Conservation (phyloP, 768 basidiomycete species). For the Boletus edulis region DNA sequence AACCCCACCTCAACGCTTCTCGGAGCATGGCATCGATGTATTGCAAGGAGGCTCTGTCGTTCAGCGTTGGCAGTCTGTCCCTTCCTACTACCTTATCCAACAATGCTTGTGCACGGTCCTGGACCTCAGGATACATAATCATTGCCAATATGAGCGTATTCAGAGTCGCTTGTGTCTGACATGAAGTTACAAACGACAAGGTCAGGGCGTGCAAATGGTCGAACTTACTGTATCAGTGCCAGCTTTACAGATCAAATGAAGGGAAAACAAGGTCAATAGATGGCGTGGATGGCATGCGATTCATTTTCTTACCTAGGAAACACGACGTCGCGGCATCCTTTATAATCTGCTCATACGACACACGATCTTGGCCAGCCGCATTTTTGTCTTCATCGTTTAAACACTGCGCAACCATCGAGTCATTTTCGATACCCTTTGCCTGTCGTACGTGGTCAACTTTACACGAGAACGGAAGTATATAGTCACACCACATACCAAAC, state of each 20-base stretch:
- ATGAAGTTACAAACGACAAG: neutral
- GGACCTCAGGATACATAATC: slow-evolving; percentile 22
- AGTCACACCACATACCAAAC: slow-evolving; percentile 8
- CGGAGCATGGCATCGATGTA: slow-evolving; percentile 23
- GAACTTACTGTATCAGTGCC: slow-evolving; percentile 15
- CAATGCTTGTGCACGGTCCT: slow-evolving; percentile 17
- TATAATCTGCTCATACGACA: slow-evolving; percentile 16
- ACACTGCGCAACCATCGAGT: slow-evolving; percentile 23
- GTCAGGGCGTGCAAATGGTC: neutral
- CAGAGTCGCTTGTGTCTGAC: slow-evolving; percentile 15
- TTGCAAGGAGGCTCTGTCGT: slow-evolving; percentile 16
- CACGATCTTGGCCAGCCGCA: neutral
- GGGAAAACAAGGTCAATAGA: neutral
- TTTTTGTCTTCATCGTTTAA: slow-evolving; percentile 7
- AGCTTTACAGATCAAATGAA: slow-evolving; percentile 2
- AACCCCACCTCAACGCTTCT: slow-evolving; percentile 23
- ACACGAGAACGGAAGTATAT: neutral
- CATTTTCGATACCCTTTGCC: slow-evolving; percentile 19
- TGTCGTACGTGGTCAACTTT: neutral
- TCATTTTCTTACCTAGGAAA: slow-evolving; percentile 19
- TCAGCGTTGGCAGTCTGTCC: slow-evolving; percentile 14
- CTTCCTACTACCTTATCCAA: slow-evolving; percentile 20
- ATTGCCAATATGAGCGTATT: slow-evolving; percentile 18
- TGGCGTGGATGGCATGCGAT: neutral
- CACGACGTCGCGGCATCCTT: slow-evolving; percentile 16